Evolutionary conservation across 2,329 filamentous ascomycete species (phyloP).

Genomic region (Dactylellina parvicollis): DNA sequence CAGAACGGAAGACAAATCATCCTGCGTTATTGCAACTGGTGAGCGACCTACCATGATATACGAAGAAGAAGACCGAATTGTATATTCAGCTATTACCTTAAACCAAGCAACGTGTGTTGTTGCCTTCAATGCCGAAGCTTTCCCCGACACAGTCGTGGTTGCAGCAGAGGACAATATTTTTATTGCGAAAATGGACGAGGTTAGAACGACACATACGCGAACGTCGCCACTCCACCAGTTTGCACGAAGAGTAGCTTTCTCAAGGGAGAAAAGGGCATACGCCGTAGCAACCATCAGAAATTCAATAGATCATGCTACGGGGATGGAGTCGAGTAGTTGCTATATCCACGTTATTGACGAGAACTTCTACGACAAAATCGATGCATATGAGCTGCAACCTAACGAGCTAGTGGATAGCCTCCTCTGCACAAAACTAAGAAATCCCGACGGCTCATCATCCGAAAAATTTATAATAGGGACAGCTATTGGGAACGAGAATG

Average conservation of each 20-base stretch:
- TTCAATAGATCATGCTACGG: slow-evolving; percentile 66
- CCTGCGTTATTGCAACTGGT: slow-evolving; percentile 89
- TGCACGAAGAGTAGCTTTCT: slow-evolving; percentile 87
- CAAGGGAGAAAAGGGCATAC: slow-evolving; percentile 79
- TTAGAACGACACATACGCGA: slow-evolving; percentile 87
- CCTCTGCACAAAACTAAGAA: slow-evolving; percentile 77
- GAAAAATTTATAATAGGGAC: slow-evolving; percentile 95
- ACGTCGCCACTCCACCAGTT: slow-evolving; percentile 81
- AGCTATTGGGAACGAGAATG: slow-evolving; percentile 74
- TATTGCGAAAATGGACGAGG: slow-evolving; percentile 81
- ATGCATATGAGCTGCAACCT: slow-evolving; percentile 72
- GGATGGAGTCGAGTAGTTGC: slow-evolving; percentile 79
- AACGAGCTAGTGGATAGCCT: slow-evolving; percentile 86
- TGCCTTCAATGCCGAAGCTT: slow-evolving; percentile 82
- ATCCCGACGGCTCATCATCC: slow-evolving; percentile 66
- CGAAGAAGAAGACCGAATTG: slow-evolving; percentile 82
- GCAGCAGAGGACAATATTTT: slow-evolving; percentile 80
- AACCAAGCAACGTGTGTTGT: slow-evolving; percentile 84
- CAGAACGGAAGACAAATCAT: slow-evolving; percentile 68
- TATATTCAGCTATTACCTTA: slow-evolving; percentile 93
- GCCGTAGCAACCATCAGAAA: slow-evolving; percentile 86
- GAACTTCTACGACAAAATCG: slow-evolving; percentile 81
- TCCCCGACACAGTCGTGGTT: slow-evolving; percentile 80
- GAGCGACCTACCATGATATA: slow-evolving; percentile 96
- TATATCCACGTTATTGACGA: slow-evolving; percentile 92